Percentiles rank a stretch among this genome's conserved stretches.
Evolutionary conservation across 148 eudicot species (phyloP).

Genomic region (Fagopyrum esculentum): DNA sequence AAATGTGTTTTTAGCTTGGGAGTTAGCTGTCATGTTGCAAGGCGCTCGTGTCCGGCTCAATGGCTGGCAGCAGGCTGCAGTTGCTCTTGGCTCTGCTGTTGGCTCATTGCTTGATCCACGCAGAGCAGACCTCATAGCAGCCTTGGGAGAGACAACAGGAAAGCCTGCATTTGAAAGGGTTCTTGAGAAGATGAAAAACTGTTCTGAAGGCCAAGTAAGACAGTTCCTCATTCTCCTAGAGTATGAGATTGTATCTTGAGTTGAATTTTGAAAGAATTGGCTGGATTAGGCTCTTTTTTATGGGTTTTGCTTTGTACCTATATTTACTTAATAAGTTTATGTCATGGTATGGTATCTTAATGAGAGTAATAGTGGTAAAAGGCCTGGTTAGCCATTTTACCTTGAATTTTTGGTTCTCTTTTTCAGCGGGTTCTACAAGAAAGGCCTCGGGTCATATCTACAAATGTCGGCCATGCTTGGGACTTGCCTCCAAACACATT

Average conservation of each 20-base stretch:
- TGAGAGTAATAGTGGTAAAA: too few species aligned
- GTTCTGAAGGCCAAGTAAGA: constrained; percentile 78
- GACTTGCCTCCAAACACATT: constrained; percentile 88
- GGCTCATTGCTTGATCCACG: constrained; percentile 93
- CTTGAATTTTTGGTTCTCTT: not conserved
- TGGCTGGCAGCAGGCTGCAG: constrained; percentile 89
- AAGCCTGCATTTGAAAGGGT: constrained; percentile 90
- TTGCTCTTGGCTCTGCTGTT: constrained; percentile 88
- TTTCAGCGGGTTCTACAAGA: constrained; percentile 62
- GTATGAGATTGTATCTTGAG: not conserved
- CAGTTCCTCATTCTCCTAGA: not conserved
- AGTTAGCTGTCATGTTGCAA: constrained; percentile 39
- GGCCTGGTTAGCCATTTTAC: too few species aligned
- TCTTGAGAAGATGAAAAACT: constrained; percentile 77
- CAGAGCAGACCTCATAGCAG: constrained; percentile 94
- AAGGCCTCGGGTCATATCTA: constrained; percentile 76
- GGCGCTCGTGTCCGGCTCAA: constrained; percentile 63
- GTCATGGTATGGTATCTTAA: too few species aligned
- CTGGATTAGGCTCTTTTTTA: too few species aligned
- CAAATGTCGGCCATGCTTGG: constrained; percentile 78
- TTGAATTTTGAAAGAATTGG: too few species aligned
- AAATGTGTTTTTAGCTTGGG: not conserved
- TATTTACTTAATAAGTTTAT: too few species aligned
- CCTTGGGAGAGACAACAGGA: constrained; percentile 93
- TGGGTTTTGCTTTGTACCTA: too few species aligned